A percentile compares a stretch with the other conserved stretches of the same genome.
phyloP scores from a whole-genome alignment of 2,329 filamentous ascomycete species.

The Penicillium sp. region DNA sequence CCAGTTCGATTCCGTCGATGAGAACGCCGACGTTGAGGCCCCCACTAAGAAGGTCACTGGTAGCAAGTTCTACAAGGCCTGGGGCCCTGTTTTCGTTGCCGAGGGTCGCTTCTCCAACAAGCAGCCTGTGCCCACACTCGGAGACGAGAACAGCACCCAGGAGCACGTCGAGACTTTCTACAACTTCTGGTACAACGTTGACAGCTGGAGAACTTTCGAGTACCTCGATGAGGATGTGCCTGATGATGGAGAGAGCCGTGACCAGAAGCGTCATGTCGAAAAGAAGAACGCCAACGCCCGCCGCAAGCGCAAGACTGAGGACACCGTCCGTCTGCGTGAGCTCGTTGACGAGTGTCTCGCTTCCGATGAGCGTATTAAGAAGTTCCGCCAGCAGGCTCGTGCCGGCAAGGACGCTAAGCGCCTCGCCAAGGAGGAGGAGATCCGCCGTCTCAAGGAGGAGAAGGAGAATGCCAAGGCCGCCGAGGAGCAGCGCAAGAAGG shows the following conservation, averaged over 20 bases:
- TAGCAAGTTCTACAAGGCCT: conserved; percentile 94
- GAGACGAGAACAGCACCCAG: conserved; percentile 77
- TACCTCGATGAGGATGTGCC: conserved; percentile 98
- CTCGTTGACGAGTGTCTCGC: conserved; percentile 83
- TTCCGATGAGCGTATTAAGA: conserved; percentile 93
- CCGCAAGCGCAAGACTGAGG: conserved; percentile 99
- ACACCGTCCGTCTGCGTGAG: conserved; percentile 84
- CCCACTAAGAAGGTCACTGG: conserved; percentile 86
- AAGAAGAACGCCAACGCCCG: conserved; percentile 97
- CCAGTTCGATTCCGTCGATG: conserved; percentile 96
- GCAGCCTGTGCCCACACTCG: conserved; percentile 84
- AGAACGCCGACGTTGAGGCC: conserved; percentile 86
- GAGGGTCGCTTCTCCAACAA: conserved; percentile 90
- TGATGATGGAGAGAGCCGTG: conserved; percentile 97
- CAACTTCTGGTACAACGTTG: conserved; percentile 99
- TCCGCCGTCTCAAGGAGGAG: conserved; percentile 82
- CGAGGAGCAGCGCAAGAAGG: conserved; percentile 73
- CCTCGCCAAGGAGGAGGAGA: conserved; percentile 84
- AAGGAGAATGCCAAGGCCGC: conserved; percentile 79
- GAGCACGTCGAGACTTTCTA: conserved; percentile 94
- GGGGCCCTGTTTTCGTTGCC: conserved; percentile 83
- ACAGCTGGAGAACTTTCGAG: conserved; percentile 96
- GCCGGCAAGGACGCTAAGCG: conserved; percentile 96
- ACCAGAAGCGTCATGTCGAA: conserved; percentile 97
- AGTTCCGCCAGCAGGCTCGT: conserved; percentile 87